Evolutionary conservation across 345 rosid species (phyloP).

Genomic region (Populus euphratica): DNA sequence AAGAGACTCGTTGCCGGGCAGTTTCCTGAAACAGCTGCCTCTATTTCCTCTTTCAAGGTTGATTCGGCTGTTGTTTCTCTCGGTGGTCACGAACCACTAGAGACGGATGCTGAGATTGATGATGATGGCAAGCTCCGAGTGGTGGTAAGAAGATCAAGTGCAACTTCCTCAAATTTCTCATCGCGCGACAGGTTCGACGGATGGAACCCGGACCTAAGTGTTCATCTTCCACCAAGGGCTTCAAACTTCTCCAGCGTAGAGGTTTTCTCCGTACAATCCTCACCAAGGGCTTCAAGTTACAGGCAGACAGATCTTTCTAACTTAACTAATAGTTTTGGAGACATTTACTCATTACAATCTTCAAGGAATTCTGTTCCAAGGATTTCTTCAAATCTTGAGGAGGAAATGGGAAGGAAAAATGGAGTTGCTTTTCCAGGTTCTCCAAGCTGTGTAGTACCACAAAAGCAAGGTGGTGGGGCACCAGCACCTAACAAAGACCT

Average conservation of each 20-base stretch:
- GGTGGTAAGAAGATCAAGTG: conserved; percentile 37
- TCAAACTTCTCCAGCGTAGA: conserved; percentile 49
- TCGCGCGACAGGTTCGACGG: conserved; percentile 45
- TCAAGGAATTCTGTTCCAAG: neutral
- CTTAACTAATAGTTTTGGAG: neutral
- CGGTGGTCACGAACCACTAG: conserved; percentile 39
- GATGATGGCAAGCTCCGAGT: conserved; percentile 55
- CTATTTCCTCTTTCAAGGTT: conserved; percentile 46
- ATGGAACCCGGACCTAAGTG: conserved; percentile 16
- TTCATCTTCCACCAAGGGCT: conserved; percentile 38
- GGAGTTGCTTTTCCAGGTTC: neutral
- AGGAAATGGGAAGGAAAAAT: neutral
- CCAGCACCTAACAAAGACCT: conserved; percentile 13
- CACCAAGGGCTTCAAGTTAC: conserved; percentile 51
- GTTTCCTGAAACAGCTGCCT: conserved; percentile 51
- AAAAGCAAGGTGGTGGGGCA: too few relatives aligned
- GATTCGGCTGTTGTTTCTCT: conserved; percentile 55
- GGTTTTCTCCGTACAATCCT: conserved; percentile 46
- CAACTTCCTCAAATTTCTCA: conserved; percentile 36
- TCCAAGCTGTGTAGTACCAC: neutral
- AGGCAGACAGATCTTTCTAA: conserved; percentile 38
- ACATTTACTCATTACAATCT: neutral
- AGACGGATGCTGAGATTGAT: conserved; percentile 49
- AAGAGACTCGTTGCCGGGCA: conserved; percentile 44
- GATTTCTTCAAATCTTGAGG: neutral